These are phyloP conservation scores for Salix arbutifolia DNA, from an alignment of 345 rosid species.

Conservation along the genomic window DNA sequence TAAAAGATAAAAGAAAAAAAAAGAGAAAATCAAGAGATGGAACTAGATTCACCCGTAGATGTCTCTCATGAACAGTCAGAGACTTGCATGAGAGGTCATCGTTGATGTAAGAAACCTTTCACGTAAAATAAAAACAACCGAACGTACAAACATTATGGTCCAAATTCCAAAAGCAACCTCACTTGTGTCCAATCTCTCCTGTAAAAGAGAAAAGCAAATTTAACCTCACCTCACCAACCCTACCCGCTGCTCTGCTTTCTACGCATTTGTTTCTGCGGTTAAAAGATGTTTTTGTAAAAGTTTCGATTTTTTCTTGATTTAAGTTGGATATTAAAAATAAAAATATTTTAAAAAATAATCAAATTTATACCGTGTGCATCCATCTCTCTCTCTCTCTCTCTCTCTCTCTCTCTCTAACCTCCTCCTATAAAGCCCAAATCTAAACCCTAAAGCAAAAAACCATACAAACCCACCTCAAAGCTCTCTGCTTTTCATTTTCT, in stretches of 20 bases:
- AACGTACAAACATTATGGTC: slow-evolving; percentile 11
- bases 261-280: too few species aligned
- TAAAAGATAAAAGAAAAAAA: too few species aligned
- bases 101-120: not conserved
- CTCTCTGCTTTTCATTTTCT: too few species aligned
- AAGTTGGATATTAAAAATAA: too few species aligned
- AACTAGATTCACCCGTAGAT: too few species aligned
- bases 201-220: not conserved
- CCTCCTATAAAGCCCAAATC: slow-evolving; percentile 10
- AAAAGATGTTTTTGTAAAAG: too few species aligned
- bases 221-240: not conserved
- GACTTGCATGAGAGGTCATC: not conserved
- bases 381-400: not conserved
- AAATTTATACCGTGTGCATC: too few species aligned
- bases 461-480: not conserved
- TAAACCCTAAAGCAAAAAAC: slow-evolving; percentile 3
- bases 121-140: slow-evolving; percentile 1
- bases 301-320: too few species aligned
- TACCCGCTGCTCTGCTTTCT: not conserved
- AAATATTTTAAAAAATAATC: too few species aligned
- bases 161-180: not conserved
- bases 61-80: not conserved
- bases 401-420: slow-evolving; percentile 5
- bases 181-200: not conserved
- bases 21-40: too few species aligned